Evolutionary conservation across 2,329 filamentous ascomycete species (phyloP), one percentile per base, ranked within the genome.

Genomic region (Penicillium rolfsii): DNA sequence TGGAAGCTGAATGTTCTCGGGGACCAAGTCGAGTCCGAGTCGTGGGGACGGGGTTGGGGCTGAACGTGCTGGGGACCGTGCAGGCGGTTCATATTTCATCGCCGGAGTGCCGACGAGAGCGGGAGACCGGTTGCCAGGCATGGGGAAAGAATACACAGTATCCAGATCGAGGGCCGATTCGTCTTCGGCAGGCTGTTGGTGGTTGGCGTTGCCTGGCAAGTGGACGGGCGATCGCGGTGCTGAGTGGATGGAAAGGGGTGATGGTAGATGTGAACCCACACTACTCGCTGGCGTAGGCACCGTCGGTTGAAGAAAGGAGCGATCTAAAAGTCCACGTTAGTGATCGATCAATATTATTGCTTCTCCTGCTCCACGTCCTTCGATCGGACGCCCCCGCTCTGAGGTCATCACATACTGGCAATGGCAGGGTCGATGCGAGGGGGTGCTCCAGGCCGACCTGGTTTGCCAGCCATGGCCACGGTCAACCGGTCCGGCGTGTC

Each of bases 231-330:
- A 73, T 77, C 77, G 70, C 72, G 77, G 60, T 71, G 81, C 68
- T 73, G 81, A 81, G 59, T 77, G 79, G 28, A 85, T 82, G 14
- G 85, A 87, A 57, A 83, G 80, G 7, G 89, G 89, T n/a, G 90
- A 91, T 28, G 84, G 80, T 59, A 83, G 85, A 64, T 82, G 83
- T 43, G 86, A 87, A 54, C 83, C 84, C 66, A 83, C 84, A 58
- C 82, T 83, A 74, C 87, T 91, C 53, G 84, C 79, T 53, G 88
- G 88, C 11, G 88, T 91, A 59, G 89, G 77, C 72, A 89, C 83
- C 55, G 83, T 84, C 54, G 83, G 81, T 41, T 79, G 83, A 62
- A 80, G 64, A 55, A 77, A 80, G 2, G 77, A 73, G 45, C 72
- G 74, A 67, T 80, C 78, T 80, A 46, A 11, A 26, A 26, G 12